Evolutionary conservation across 2,329 filamentous ascomycete genomes (phyloP), one percentile per base, ranked within the genome.

Genomic region (Periconia digitata): DNA sequence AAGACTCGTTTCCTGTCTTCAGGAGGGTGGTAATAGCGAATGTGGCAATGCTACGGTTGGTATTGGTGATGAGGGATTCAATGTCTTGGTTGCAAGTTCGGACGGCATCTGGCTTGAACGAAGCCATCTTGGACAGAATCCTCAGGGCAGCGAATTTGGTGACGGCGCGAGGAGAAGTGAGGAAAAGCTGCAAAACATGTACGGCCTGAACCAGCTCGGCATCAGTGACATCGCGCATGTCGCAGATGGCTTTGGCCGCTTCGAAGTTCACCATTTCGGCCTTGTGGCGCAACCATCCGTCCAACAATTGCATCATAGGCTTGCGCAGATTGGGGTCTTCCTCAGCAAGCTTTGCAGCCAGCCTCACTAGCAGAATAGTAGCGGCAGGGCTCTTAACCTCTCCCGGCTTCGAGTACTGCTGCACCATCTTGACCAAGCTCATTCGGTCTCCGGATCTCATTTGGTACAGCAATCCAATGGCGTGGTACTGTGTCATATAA

Each of bases 341-440:
- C 71, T 96, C 91, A 24, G 92, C 92, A 54, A 99, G 79, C 78
- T 96, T 94, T 36, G 92, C 90, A 27, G 94, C 94, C 56, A 99
- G 77, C 60, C 94, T 84, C 46, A 99, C 94, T 22, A 99, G 81
- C 83, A 99, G 86, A 43, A 99, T 85, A 49, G 92, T 87, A 27
- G 92, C 94, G 51, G 92, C 90, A 17, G 94, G 91, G 73, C 89
- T 96, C 84, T 96, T 97, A 54, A 97, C 87, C 10, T 90, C 90
- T 49, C 94, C 94, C 15, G 91, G 84, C 44, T 87, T 86, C 44
- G 91, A 91, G 70, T 96, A 97, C 73, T 99, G 94, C 77, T 99
- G 94, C n/a, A 99, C 92, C 94, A 99, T 97, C 82, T 99, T 99
- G 52, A 97, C 92, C 62, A 99, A 77, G 18, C 94, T 92, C 94